phyloP scores from a whole-genome alignment of 208 protist genomes.

The Tritrichomonas musculus region DNA sequence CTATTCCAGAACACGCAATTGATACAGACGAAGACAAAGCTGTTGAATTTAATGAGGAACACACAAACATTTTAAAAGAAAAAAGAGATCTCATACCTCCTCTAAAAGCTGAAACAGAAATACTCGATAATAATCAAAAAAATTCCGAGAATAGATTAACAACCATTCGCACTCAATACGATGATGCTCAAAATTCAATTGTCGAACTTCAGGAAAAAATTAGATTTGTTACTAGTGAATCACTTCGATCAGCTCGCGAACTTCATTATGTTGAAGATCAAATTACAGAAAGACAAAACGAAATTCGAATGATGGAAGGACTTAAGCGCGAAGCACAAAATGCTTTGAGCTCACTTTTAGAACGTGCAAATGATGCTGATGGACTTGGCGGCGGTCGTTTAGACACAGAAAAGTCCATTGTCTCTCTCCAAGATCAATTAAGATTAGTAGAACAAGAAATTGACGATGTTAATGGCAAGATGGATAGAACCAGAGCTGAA shows the following conservation, averaged over 20 bases:
- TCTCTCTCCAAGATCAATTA: not conserved
- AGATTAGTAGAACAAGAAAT: not conserved
- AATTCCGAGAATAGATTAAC: too few species aligned
- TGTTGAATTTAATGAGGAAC: not conserved
- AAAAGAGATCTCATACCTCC: not conserved
- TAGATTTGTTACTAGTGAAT: too few species aligned
- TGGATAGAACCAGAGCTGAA: not conserved
- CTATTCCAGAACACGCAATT: not conserved
- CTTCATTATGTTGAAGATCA: not conserved
- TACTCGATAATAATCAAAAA: too few species aligned
- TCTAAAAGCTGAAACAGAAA: not conserved
- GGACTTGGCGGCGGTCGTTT: not conserved
- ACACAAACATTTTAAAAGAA: not conserved
- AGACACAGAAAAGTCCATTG: constrained; percentile 1
- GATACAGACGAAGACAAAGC: not conserved
- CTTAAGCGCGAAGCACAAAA: not conserved
- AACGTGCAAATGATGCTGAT: not conserved
- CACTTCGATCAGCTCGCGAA: too few species aligned
- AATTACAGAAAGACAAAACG: not conserved
- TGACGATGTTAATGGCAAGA: not conserved
- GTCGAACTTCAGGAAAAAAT: too few species aligned
- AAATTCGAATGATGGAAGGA: not conserved
- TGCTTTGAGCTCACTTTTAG: not conserved
- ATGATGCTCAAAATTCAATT: too few species aligned
- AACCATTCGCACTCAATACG: too few species aligned